Base-by-base conservation (phyloP, 805 yeast genomes). In the Candida peoriensis region DNA sequence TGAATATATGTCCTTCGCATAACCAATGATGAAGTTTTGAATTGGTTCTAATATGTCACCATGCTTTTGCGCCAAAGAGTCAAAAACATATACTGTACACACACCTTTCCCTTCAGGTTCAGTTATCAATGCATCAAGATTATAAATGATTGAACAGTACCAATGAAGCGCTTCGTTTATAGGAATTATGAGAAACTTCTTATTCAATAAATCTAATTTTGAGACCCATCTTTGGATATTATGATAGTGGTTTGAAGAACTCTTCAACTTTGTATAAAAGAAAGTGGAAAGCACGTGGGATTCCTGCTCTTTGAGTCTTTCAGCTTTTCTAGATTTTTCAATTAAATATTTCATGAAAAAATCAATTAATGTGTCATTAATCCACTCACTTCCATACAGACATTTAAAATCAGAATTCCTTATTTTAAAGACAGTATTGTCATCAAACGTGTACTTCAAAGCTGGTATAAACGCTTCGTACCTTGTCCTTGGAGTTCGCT, bases 321-420 rank as follows among this genome's bases (percentile, higher is more conserved):
- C 31, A 33, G 7, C 21, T n/a, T 19, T 26, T 4, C 23, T 33
- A 26, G 52, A 50, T 33, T 47, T 54, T 49, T 65, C 74, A 7
- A 75, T 66, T 43, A 70, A 73, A 51, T 68, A 81, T 38, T 74
- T 76, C 20, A 86, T 66, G 50, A 85, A 88, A 54, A 90, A 90
- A 56, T 87, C 96, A 36, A 93, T 80, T 32, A 93, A 64, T 0
- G 82, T 74, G 52, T 93, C 98, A 60, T 93, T 90, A 32, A 93
- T 74, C 89, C 95, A 90, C 42, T 83, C 85, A 30, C 79, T 78
- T 38, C 81, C 80, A 50, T 79, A 78, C 8, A 90, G 66, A 29
- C 96, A 82, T 42, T 74, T 75, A 55, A 83, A 86, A 53, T 93
- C 98, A 24, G 74, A 68, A 39, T 75, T 71, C 1, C 78, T 68